phyloP scores from a whole-genome alignment of 805 yeast genomes.

The Phaffomyces opuntiae region DNA sequence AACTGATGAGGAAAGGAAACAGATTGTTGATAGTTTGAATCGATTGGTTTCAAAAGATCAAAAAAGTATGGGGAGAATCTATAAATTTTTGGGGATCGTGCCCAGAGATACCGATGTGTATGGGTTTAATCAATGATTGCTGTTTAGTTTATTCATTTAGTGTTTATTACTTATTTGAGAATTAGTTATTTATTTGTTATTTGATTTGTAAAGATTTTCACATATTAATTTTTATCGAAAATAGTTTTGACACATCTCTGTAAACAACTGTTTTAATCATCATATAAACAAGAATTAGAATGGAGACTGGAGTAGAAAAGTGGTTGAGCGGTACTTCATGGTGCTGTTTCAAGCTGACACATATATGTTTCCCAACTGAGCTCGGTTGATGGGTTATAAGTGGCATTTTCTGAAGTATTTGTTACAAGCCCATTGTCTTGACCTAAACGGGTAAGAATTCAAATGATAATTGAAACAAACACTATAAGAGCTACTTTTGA shows the following conservation, averaged over 20 bases:
- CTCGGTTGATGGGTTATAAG: no score
- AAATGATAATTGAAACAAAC: not conserved
- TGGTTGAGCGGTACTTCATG: no score
- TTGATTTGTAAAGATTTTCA: no score
- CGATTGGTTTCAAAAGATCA: slow-evolving; percentile 58
- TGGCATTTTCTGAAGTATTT: no score
- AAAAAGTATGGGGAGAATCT: slow-evolving; percentile 67
- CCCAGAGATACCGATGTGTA: slow-evolving; percentile 29
- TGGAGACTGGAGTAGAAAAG: no score
- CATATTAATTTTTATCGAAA: no score
- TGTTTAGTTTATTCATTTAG: not conserved
- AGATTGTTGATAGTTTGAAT: slow-evolving; percentile 48
- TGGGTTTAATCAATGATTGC: not conserved
- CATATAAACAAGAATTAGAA: no score
- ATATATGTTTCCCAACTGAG: no score
- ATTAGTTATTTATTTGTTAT: no score
- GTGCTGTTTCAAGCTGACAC: no score
- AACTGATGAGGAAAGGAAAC: slow-evolving; percentile 38
- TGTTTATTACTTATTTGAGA: not conserved
- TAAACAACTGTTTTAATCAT: no score
- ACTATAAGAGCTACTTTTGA: not conserved
- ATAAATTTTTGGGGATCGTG: slow-evolving; percentile 61
- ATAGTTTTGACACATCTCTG: no score
- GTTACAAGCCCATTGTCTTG: slow-evolving; percentile 4
- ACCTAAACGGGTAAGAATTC: slow-evolving; percentile 8